Percentiles rank a stretch among this genome's conserved stretches.
These are phyloP conservation scores for Leavenworthia alabamica DNA, from an alignment of 345 rosid genomes.

Conservation along the genomic window DNA sequence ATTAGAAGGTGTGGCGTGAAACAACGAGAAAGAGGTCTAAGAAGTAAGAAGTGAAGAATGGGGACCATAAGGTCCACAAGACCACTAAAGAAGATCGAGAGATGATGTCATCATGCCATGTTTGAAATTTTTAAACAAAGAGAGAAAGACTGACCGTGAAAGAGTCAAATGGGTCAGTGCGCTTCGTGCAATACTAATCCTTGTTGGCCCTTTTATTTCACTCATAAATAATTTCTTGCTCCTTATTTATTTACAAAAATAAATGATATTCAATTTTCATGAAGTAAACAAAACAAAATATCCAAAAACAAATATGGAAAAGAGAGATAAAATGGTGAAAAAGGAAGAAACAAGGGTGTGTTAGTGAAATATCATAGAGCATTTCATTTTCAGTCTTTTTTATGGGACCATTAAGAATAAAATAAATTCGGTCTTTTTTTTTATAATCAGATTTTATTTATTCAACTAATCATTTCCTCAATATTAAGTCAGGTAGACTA, in stretches of 20 bases:
- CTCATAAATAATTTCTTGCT: background rate
- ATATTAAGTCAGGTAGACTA: too few species aligned
- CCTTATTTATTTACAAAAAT: background rate
- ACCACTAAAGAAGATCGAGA: constrained; percentile 9
- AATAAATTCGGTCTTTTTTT: too few species aligned
- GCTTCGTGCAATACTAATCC: background rate
- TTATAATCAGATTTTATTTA: too few species aligned
- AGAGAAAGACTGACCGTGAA: background rate
- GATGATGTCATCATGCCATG: constrained; percentile 2
- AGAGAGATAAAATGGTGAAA: background rate
- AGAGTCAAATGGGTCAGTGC: background rate
- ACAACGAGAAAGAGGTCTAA: background rate
- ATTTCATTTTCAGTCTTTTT: too few species aligned
- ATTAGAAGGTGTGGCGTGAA: background rate
- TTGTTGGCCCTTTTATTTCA: background rate
- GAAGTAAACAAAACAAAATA: constrained; percentile 2
- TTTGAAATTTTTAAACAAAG: background rate
- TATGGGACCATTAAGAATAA: too few species aligned
- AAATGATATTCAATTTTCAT: background rate
- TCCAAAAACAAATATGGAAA: background rate
- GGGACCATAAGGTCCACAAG: background rate
- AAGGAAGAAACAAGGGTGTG: too few species aligned
- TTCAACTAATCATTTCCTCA: too few species aligned
- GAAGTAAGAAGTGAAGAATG: background rate
- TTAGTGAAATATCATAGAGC: too few species aligned